Evolutionary conservation across 2,329 filamentous ascomycete genomes (phyloP).

Genomic region (Venturia carpophila): DNA sequence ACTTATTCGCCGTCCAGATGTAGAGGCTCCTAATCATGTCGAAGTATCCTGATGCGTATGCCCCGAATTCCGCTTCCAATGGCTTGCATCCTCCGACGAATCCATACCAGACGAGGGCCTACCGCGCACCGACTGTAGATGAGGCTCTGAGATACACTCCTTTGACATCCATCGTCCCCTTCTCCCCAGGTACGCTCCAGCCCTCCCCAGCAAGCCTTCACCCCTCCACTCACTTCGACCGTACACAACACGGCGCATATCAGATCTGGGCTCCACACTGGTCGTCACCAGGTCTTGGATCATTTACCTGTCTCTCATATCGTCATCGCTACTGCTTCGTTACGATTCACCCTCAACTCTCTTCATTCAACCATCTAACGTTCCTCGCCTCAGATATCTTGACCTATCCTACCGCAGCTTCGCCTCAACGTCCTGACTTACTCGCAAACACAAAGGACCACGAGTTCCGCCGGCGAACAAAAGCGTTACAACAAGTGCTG

Average conservation of each 20-base stretch:
- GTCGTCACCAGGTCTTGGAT: neutral
- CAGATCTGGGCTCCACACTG: neutral
- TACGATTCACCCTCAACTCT: neutral
- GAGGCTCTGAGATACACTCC: slow-evolving; percentile 78
- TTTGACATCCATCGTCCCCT: slow-evolving; percentile 70
- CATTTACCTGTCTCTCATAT: neutral
- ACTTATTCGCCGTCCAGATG: neutral
- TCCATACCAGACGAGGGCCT: slow-evolving; percentile 16
- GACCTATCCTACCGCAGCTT: slow-evolving; percentile 37
- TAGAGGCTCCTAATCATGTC: neutral
- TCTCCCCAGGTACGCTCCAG: slow-evolving; percentile 56
- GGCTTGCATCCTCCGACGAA: neutral
- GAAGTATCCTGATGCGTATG: neutral
- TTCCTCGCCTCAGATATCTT: slow-evolving; percentile 34
- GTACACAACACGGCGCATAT: neutral
- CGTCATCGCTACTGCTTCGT: neutral
- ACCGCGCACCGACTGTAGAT: slow-evolving; percentile 48
- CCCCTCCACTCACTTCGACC: neutral
- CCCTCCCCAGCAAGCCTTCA: slow-evolving; percentile 10
- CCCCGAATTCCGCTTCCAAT: neutral
- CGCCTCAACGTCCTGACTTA: slow-evolving; percentile 32
- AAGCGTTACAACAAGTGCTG: slow-evolving; percentile 45
- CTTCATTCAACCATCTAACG: slow-evolving; percentile 10
- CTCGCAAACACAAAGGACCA: slow-evolving; percentile 27
- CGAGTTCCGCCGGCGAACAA: slow-evolving; percentile 24